Evolutionary conservation across 2,329 filamentous ascomycete genomes (phyloP).

Genomic region (Chrysoporthe puriensis): DNA sequence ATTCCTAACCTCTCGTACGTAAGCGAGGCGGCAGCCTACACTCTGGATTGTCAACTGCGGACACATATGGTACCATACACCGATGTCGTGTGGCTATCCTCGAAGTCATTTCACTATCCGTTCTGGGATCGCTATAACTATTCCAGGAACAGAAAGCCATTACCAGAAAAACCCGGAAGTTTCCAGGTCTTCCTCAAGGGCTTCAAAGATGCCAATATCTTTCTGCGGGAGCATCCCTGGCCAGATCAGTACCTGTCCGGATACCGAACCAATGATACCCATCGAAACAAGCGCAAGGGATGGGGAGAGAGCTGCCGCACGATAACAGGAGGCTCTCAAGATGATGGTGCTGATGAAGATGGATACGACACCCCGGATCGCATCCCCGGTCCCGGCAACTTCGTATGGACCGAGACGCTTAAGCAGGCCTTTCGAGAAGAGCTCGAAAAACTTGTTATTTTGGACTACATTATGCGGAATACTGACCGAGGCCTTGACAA

Average conservation of each 20-base stretch:
- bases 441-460: constrained; percentile 92
- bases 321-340: constrained; percentile 52
- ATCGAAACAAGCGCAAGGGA: constrained; percentile 68
- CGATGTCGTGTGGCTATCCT: constrained; percentile 90
- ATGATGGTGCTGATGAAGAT: constrained; percentile 60
- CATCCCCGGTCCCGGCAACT: constrained; percentile 55
- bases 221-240: constrained; percentile 94
- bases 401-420: constrained; percentile 84
- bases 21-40: constrained; percentile 95
- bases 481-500: constrained; percentile 96
- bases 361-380: constrained; percentile 40
- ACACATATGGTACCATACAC: constrained; percentile 96
- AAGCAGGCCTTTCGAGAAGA: constrained; percentile 95
- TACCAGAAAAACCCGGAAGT: constrained; percentile 90
- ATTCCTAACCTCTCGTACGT: constrained; percentile 98
- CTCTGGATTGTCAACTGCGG: constrained; percentile 85
- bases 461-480: constrained; percentile 99
- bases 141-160: constrained; percentile 81
- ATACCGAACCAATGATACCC: constrained; percentile 69
- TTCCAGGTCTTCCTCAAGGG: constrained; percentile 98
- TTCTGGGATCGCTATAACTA: constrained; percentile 93
- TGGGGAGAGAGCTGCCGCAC: constrained; percentile 88
- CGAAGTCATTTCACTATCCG: constrained; percentile 97
- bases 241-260: constrained; percentile 81
- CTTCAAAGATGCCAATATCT: constrained; percentile 95